Percentiles rank a stretch among this genome's conserved stretches.
Conservation (phyloP, 257 asterid genomes). For the Lavandula angustifolia region DNA sequence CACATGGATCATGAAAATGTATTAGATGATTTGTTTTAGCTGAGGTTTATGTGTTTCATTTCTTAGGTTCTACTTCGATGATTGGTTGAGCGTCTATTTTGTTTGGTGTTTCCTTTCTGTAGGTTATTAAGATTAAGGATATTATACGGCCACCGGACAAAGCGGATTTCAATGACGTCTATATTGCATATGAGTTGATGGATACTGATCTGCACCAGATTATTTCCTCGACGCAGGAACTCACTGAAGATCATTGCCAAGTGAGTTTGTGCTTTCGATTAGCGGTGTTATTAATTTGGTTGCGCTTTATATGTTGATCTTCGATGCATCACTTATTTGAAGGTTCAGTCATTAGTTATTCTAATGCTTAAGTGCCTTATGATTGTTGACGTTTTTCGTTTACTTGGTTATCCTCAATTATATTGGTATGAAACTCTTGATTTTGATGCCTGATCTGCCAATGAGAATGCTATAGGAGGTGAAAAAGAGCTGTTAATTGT, state of each 20-base stretch:
- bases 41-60: conserved; percentile 3
- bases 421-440: background rate
- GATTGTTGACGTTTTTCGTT: conserved; percentile 3
- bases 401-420: conserved; percentile 1
- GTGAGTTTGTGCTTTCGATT: conserved; percentile 40
- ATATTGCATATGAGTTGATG: conserved; percentile 79
- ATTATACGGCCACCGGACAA: conserved; percentile 67
- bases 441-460: conserved; percentile 6
- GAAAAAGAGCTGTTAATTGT: background rate
- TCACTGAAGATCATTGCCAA: conserved; percentile 89
- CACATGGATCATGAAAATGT: conserved; percentile 96
- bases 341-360: background rate
- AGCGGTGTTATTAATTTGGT: conserved; percentile 2
- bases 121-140: conserved; percentile 82
- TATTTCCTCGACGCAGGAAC: conserved; percentile 70
- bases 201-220: conserved; percentile 94
- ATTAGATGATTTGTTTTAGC: conserved; percentile 21
- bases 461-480: conserved; percentile 4
- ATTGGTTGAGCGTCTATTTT: background rate
- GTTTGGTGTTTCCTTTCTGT: conserved; percentile 5
- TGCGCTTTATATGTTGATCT: background rate
- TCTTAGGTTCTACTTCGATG: background rate
- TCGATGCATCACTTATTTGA: background rate
- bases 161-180: conserved; percentile 70
- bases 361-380: background rate